Evolutionary conservation across 441 rosid species (phyloP).

Genomic region (Manihot esculenta): DNA sequence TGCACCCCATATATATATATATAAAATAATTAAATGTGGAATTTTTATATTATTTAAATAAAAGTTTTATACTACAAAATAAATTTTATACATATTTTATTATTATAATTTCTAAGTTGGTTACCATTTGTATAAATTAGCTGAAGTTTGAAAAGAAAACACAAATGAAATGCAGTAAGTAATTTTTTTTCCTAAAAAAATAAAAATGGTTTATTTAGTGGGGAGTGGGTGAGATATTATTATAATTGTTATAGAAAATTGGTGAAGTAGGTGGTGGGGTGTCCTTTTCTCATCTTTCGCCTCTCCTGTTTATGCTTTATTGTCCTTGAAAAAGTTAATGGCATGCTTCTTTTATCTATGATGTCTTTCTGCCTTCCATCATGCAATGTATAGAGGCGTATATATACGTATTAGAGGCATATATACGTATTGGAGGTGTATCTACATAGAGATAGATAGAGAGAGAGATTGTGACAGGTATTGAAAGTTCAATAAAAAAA

Average conservation of each 20-base stretch:
- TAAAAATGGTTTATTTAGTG: no score
- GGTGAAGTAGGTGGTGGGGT: slow-evolving; percentile 8
- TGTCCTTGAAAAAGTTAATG: neutral
- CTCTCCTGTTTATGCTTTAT: neutral
- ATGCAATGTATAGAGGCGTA: neutral
- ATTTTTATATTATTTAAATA: no score
- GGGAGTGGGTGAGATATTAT: no score
- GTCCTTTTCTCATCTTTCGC: slow-evolving; percentile 1
- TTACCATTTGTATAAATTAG: no score
- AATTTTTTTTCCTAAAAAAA: neutral
- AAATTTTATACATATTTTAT: no score
- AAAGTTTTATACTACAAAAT: no score
- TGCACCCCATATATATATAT: no score
- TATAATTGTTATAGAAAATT: neutral
- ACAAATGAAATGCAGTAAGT: neutral
- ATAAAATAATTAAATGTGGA: no score
- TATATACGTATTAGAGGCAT: neutral
- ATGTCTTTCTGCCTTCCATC: neutral
- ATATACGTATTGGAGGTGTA: neutral
- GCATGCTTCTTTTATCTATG: neutral
- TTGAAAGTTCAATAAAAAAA: neutral
- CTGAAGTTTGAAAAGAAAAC: no score
- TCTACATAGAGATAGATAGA: neutral
- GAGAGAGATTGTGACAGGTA: neutral
- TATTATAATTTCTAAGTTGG: no score